These are phyloP conservation scores for Candida maesae DNA, from an alignment of 805 yeast species.

Conservation along the genomic window DNA sequence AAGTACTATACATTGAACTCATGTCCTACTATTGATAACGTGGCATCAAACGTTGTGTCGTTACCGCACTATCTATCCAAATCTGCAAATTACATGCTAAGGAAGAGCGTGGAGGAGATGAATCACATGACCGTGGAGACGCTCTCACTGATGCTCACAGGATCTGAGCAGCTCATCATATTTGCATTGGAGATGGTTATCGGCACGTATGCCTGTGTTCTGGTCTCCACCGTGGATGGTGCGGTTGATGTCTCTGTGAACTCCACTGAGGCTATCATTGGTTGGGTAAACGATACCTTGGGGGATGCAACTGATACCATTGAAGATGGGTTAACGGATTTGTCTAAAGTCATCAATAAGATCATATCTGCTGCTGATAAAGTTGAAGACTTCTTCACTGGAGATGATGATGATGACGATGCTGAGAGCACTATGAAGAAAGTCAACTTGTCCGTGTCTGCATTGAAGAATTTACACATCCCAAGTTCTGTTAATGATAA, in stretches of 20 bases:
- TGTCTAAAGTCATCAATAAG: conserved; percentile 55
- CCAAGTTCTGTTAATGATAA: conserved; percentile 60
- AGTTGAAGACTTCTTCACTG: conserved; percentile 54
- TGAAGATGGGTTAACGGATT: conserved; percentile 59
- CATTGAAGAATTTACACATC: conserved; percentile 56
- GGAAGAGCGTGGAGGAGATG: conserved; percentile 43
- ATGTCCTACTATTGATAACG: conserved; percentile 45
- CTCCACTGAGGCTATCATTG: conserved; percentile 61
- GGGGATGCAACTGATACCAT: conserved; percentile 52
- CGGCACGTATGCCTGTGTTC: conserved; percentile 84
- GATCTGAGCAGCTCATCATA: conserved; percentile 52
- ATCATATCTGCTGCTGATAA: conserved; percentile 48
- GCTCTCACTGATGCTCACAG: conserved; percentile 46
- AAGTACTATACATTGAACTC: conserved; percentile 35
- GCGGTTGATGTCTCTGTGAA: conserved; percentile 69
- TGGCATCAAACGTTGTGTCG: conserved; percentile 33
- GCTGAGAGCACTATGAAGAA: conserved; percentile 28
- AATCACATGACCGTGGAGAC: conserved; percentile 43
- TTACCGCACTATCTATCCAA: conserved; percentile 55
- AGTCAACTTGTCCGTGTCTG: conserved; percentile 55
- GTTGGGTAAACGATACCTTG: conserved; percentile 59
- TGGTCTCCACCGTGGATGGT: conserved; percentile 71
- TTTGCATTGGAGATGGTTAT: conserved; percentile 69
- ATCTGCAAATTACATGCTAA: conserved; percentile 50
- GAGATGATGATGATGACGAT: conserved; percentile 32